Base-by-base conservation (phyloP, 176 grass and related monocot species). In the Aechmea fasciata region DNA sequence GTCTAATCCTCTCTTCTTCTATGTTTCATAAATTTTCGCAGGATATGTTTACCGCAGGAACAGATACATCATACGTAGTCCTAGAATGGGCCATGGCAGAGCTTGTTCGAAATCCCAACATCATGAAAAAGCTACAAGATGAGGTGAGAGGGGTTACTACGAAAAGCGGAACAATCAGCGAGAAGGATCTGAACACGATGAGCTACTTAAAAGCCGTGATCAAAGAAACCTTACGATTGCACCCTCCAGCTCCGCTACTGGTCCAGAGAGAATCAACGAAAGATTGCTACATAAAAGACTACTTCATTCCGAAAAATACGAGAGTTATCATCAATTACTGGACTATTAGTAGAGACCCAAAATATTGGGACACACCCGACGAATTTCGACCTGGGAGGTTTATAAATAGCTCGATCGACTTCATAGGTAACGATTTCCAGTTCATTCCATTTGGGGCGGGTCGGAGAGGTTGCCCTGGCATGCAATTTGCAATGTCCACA, bases 361-460 rank as follows among this genome's bases (percentile, higher is more conserved):
- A 47, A 10, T 2, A 73, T 4, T 92, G 89, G 82, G 79, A 88
- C 4, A 15, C 47, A 53, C 69, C 89, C 2, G 72, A 78, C 1
- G 80, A 86, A 15, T 90, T 90, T 67, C 0, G n/a, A 50, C 87
- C 87, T 1, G 80, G 80, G 73, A 64, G 83, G 65, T 86, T 82
- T 8, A 52, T 61, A 2, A 68, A 66, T 18, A 52, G 15, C n/a
- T 11, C 24, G 11, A 49, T n/a, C 7, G 61, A 83, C 52, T 88
- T 69, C 69, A 77, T 2, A 0, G 82, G 79, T 2, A 68, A 72
- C 18, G 77, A 92, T 59, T 83, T 88, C 50, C 63, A 52, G 72
- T 81, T 78, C 9, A 73, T 88, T 20, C 80, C 90, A 11, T 93
- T 93, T 26, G 85, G 90, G 6, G 68, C 70, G 0, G 90, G 90